Evolutionary conservation across 225 moss, liverwort and hornwort species (phyloP).

Genomic region (Lunularia cruciata): DNA sequence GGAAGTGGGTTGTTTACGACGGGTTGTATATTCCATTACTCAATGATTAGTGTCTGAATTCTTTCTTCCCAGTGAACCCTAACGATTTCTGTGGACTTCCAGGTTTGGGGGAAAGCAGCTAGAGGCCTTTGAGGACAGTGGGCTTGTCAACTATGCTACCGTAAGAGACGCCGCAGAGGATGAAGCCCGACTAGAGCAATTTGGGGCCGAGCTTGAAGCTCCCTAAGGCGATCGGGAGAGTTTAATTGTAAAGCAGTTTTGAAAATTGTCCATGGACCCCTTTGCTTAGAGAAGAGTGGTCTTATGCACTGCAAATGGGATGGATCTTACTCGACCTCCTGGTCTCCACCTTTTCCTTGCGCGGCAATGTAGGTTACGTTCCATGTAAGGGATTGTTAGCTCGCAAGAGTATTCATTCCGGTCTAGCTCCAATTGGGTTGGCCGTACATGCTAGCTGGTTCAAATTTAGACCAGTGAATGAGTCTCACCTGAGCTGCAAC

Average conservation of each 20-base stretch:
- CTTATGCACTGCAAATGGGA: constrained; percentile 21
- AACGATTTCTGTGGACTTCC: not conserved
- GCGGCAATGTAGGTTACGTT: constrained; percentile 7
- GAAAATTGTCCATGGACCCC: constrained; percentile 19
- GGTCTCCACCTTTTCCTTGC: constrained; percentile 17
- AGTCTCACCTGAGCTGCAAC: not conserved
- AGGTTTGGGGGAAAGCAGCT: constrained; percentile 99
- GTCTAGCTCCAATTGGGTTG: not conserved
- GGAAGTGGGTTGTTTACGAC: too few species aligned
- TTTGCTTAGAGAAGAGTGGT: constrained; percentile 23
- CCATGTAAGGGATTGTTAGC: constrained; percentile 3
- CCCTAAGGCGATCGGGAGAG: constrained; percentile 10
- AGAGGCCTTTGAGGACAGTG: constrained; percentile 85
- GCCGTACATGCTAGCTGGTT: not conserved
- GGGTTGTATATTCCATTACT: too few species aligned
- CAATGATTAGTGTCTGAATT: not conserved
- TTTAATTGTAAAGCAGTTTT: constrained; percentile 35
- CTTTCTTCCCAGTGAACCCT: not conserved
- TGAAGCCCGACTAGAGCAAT: constrained; percentile 86
- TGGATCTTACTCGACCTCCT: not conserved
- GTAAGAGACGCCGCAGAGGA: constrained; percentile 84
- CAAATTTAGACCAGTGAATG: not conserved
- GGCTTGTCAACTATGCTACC: constrained; percentile 83
- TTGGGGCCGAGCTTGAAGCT: constrained; percentile 89
- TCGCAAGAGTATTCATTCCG: not conserved